Conservation (phyloP, 2,329 filamentous ascomycete genomes). For the Penicillium sp. region DNA sequence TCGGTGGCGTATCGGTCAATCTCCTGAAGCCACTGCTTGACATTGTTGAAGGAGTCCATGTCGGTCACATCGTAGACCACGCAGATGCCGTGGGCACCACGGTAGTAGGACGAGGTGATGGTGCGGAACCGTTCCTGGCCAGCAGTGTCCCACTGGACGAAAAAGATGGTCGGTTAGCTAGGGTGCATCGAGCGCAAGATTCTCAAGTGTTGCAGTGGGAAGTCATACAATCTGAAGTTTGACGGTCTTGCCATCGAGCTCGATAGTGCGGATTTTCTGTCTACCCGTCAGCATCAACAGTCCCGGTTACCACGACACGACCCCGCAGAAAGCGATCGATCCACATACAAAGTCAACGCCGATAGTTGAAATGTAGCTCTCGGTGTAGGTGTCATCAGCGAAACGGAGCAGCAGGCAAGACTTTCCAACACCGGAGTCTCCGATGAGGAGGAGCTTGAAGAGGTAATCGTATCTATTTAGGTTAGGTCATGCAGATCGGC, state of each 20-base stretch:
- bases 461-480: slow-evolving; percentile 95
- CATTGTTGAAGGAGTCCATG: slow-evolving; percentile 99
- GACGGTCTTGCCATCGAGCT: slow-evolving; percentile 98
- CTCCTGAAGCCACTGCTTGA: slow-evolving; percentile 99
- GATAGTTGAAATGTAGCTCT: slow-evolving; percentile 99
- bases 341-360: slow-evolving; percentile 93
- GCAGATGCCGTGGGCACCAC: slow-evolving; percentile 97
- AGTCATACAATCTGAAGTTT: slow-evolving; percentile 93
- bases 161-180: slow-evolving; percentile 16
- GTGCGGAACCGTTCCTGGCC: slow-evolving; percentile 99
- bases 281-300: slow-evolving; percentile 22
- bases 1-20: slow-evolving; percentile 99
- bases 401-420: slow-evolving; percentile 97
- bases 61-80: slow-evolving; percentile 99
- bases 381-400: slow-evolving; percentile 98
- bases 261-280: slow-evolving; percentile 99
- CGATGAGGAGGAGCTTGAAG: slow-evolving; percentile 99
- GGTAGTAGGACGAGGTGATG: slow-evolving; percentile 99
- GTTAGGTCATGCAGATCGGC: slow-evolving; percentile 30
- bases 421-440: slow-evolving; percentile 99
- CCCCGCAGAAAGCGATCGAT: slow-evolving; percentile 9
- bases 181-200: not conserved
- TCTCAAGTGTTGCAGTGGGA: not conserved
- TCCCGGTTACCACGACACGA: slow-evolving; percentile 1
- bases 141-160: slow-evolving; percentile 89